Evolutionary conservation across 345 rosid genomes (phyloP).

Genomic region (Linum tenue): DNA sequence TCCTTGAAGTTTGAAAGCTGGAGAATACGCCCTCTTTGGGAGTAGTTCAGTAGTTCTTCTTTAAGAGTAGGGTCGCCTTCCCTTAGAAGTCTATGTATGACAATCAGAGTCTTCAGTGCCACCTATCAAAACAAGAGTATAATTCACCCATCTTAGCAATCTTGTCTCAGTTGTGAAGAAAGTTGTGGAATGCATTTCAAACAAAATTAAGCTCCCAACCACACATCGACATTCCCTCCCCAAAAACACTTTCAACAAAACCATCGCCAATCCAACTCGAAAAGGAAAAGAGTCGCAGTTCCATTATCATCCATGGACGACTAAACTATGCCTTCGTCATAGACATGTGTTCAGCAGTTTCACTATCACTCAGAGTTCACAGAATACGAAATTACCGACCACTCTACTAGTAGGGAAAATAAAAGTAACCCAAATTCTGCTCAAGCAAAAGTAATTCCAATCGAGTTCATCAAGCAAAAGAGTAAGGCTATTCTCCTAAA

Average conservation of each 20-base stretch:
- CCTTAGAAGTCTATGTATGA: slow-evolving; percentile 75
- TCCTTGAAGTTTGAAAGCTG: slow-evolving; percentile 94
- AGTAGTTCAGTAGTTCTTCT: slow-evolving; percentile 75
- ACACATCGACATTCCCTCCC: too few species aligned
- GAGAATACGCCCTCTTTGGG: slow-evolving; percentile 76
- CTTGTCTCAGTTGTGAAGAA: neutral
- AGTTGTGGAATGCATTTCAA: too few species aligned
- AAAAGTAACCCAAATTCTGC: neutral
- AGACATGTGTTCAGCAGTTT: neutral
- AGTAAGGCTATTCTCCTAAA: neutral
- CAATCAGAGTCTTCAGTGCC: slow-evolving; percentile 83
- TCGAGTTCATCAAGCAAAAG: neutral
- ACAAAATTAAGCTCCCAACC: too few species aligned
- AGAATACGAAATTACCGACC: too few species aligned
- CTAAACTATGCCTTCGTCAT: neutral
- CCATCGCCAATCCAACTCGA: neutral
- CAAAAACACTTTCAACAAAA: neutral
- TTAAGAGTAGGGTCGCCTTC: slow-evolving; percentile 94
- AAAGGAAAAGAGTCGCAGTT: neutral
- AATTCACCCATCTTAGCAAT: neutral
- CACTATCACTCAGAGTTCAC: neutral
- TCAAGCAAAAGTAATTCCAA: neutral
- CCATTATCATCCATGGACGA: neutral
- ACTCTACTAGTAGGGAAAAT: neutral
- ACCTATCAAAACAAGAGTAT: slow-evolving; percentile 37